Percentiles rank a stretch among this genome's conserved stretches.
phyloP scores from a whole-genome alignment of 73 alveolate genomes.

The Stentor coeruleus region DNA sequence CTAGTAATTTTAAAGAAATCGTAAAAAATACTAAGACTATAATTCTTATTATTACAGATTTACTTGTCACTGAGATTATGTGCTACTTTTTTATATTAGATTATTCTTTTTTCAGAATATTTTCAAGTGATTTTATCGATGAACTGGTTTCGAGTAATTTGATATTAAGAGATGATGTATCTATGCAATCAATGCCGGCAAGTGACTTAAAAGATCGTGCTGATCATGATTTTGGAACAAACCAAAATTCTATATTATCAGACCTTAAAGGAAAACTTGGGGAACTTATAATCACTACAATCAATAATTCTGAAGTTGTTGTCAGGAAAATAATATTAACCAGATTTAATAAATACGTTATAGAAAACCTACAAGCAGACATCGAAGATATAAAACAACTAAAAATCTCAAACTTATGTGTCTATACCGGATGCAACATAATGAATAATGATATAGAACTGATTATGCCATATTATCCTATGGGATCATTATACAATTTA shows the following conservation, averaged over 20 bases:
- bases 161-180: too few relatives aligned
- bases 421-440: background rate
- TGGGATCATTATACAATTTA: background rate
- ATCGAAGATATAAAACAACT: background rate
- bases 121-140: conserved; percentile 13
- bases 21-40: background rate
- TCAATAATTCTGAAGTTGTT: background rate
- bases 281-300: background rate
- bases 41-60: background rate
- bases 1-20: background rate
- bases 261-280: background rate
- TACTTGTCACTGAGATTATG: conserved; percentile 9
- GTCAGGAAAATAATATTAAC: background rate
- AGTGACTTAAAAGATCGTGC: background rate
- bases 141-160: background rate
- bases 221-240: too few relatives aligned
- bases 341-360: background rate
- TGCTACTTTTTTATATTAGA: background rate
- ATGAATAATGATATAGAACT: background rate
- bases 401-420: background rate
- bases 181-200: background rate
- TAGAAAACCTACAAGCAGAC: background rate
- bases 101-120: background rate
- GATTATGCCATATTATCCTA: background rate
- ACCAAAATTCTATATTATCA: too few relatives aligned